Evolutionary conservation across 192 early-diverging fungal species (phyloP), one percentile per base, ranked within the genome.

Genomic region (Mortierella claussenii): DNA sequence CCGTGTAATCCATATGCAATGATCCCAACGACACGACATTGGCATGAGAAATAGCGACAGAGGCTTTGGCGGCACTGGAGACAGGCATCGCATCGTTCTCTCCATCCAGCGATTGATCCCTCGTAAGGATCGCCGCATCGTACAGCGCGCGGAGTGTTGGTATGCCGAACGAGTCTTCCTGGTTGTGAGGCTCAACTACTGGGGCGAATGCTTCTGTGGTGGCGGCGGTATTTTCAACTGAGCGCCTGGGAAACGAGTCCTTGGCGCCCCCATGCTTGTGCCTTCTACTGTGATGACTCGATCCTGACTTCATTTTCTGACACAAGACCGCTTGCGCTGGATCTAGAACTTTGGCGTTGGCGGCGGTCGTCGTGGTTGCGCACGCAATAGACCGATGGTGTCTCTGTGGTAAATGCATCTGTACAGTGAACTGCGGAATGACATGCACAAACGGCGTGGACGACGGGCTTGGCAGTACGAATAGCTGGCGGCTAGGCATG

Each of bases 401-500:
- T 26, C 34, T 23, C 34, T 17, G 34, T 27, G 66, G 47, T 21
- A 65, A 9, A 7, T 75, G 31, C 15, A 65, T 9, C 12, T 42
- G 31, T 32, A 46, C 62, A 17, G 52, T 60, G 30, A 75, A 75
- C 12, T 60, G 27, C 4, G 71, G 71, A 23, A 75, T 66, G 36
- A 66, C 71, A 34, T 75, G 62, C 7, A 75, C 71, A 55, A 75
- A 75, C 10, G 71, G 71, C 5, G 51, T 75, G 24, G 62, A 65
- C 2, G 69, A 75, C 23, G 71, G 63, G n/a, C 47, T 65, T 23
- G 71, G 63, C 32, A 75, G 40, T 32, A 75, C 71, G 50, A 75
- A 75, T 27, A 75, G 51, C 17, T 75, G 71, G 20, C 71, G 71
- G n/a, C 71, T 75, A 55, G n/a, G 33, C 15, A 34, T 18, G 3